A percentile compares a stretch with the other conserved stretches of the same genome.
These are phyloP conservation scores for Madurella mycetomatis DNA, from an alignment of 2,329 filamentous ascomycete species.

Conservation along the genomic window DNA sequence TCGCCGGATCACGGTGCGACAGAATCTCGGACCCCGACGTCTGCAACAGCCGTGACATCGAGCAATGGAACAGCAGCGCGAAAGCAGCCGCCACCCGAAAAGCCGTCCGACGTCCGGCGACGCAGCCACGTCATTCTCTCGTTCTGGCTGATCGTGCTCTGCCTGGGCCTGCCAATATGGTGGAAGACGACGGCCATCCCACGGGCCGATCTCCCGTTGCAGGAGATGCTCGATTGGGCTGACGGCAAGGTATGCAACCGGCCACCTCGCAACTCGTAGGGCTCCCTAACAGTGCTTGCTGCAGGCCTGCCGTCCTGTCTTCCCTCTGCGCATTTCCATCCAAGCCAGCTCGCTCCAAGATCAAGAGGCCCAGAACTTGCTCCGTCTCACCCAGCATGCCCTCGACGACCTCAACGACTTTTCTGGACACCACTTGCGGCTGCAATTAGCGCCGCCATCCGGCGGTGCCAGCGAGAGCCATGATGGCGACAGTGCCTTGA, in stretches of 20 bases:
- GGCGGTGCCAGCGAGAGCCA: constrained; percentile 28
- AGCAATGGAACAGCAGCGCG: constrained; percentile 18
- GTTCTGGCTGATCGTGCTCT: constrained; percentile 83
- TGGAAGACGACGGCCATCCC: constrained; percentile 93
- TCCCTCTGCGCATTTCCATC: constrained; percentile 78
- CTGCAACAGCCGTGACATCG: constrained; percentile 3
- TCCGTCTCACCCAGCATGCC: constrained; percentile 77
- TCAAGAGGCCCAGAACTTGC: constrained; percentile 65
- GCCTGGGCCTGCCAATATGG: constrained; percentile 89
- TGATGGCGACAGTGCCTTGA: constrained; percentile 56
- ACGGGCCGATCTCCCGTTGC: constrained; percentile 74
- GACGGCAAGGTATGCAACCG: constrained; percentile 67
- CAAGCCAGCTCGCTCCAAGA: constrained; percentile 62
- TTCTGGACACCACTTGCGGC: constrained; percentile 73
- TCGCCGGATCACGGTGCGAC: constrained; percentile 15
- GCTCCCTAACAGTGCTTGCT: background rate
- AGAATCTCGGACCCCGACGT: constrained; percentile 1
- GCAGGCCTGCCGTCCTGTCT: constrained; percentile 81
- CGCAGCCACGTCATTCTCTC: constrained; percentile 74
- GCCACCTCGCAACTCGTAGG: too few relatives aligned
- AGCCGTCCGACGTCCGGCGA: constrained; percentile 60
- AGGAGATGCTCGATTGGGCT: constrained; percentile 86
- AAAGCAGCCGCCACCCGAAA: constrained; percentile 71
- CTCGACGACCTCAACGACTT: constrained; percentile 86
- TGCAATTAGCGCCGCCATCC: constrained; percentile 53